phyloP scores from a whole-genome alignment of 2,329 filamentous ascomycete species.

The Alternaria sp. region DNA sequence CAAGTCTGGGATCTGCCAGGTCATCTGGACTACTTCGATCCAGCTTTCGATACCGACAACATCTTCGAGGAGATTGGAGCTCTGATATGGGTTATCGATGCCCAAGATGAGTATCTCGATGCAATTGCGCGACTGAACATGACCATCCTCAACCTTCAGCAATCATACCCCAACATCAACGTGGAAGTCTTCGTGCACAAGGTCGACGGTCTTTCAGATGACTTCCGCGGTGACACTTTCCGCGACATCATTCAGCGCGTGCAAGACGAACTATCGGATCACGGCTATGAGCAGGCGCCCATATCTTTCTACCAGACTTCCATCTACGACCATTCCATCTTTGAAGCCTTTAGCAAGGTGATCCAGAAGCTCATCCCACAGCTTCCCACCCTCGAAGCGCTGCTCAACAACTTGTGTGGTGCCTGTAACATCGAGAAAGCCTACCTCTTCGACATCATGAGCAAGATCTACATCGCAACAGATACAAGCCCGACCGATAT shows the following conservation, averaged over 20 bases:
- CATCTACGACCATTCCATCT: slow-evolving; percentile 98
- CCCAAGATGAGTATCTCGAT: slow-evolving; percentile 96
- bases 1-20: slow-evolving; percentile 98
- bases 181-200: slow-evolving; percentile 99
- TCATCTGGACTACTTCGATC: slow-evolving; percentile 90
- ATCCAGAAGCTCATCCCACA: slow-evolving; percentile 97
- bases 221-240: slow-evolving; percentile 95
- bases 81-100: slow-evolving; percentile 97
- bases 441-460: slow-evolving; percentile 95
- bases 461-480: slow-evolving; percentile 98
- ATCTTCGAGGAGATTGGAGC: slow-evolving; percentile 95
- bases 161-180: slow-evolving; percentile 90
- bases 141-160: slow-evolving; percentile 87
- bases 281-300: slow-evolving; percentile 89
- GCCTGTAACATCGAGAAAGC: slow-evolving; percentile 97
- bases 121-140: slow-evolving; percentile 84
- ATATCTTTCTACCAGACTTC: slow-evolving; percentile 96
- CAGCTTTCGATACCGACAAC: slow-evolving; percentile 86
- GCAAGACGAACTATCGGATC: slow-evolving; percentile 92
- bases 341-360: slow-evolving; percentile 97
- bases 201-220: slow-evolving; percentile 94
- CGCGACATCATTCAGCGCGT: slow-evolving; percentile 96
- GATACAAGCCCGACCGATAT: slow-evolving; percentile 93
- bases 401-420: slow-evolving; percentile 91
- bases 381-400: slow-evolving; percentile 86